These are phyloP conservation scores for Aulographum hederae DNA, from an alignment of 2,329 filamentous ascomycete genomes.

Conservation along the genomic window DNA sequence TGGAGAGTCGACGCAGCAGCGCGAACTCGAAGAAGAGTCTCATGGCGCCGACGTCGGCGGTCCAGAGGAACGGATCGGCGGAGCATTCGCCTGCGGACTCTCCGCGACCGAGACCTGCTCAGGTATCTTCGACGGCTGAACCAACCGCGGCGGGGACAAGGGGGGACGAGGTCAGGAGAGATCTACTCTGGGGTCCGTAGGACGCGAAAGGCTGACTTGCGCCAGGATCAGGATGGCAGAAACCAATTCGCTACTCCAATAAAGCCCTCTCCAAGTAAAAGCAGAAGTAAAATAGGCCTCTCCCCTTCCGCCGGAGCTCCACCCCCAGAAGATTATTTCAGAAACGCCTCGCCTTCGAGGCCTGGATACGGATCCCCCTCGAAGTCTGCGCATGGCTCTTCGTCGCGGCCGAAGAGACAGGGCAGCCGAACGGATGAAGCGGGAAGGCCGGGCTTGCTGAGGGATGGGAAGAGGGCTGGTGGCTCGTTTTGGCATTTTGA, in stretches of 20 bases:
- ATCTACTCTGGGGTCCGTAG: slow-evolving; percentile 5
- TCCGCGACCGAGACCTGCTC: background rate
- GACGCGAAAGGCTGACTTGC: background rate
- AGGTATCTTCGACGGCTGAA: slow-evolving; percentile 1
- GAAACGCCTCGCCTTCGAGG: background rate
- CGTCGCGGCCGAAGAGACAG: background rate
- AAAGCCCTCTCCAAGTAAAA: background rate
- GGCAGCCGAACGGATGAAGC: background rate
- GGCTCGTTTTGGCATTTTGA: background rate
- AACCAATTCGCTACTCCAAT: background rate
- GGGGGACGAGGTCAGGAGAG: slow-evolving; percentile 5
- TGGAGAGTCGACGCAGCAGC: slow-evolving; percentile 70
- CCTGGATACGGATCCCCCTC: background rate
- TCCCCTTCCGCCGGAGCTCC: background rate
- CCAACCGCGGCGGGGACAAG: background rate
- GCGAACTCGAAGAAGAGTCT: slow-evolving; percentile 64
- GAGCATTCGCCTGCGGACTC: slow-evolving; percentile 1
- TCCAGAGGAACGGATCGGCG: background rate
- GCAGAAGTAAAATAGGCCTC: background rate
- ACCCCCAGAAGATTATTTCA: background rate
- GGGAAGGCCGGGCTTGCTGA: background rate
- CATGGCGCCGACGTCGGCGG: slow-evolving; percentile 11
- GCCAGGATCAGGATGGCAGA: background rate
- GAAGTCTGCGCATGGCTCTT: background rate
- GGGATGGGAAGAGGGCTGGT: background rate